These are phyloP conservation scores for Aspergillus pseudotamarii DNA, from an alignment of 2,329 filamentous ascomycete species.

Conservation along the genomic window DNA sequence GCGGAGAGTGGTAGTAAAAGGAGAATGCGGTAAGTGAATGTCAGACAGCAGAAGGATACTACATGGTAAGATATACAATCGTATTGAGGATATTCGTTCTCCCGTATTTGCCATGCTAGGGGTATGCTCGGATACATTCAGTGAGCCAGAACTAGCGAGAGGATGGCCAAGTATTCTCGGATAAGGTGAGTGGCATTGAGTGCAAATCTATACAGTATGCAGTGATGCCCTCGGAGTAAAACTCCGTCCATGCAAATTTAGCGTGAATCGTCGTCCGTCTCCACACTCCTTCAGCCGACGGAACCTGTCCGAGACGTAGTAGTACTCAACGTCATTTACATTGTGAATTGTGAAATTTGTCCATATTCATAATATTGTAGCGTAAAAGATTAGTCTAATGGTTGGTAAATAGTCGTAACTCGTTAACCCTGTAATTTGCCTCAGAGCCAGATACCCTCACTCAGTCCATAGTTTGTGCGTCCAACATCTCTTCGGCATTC, in stretches of 20 bases:
- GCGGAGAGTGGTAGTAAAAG: not conserved
- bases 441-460: not conserved
- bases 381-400: not conserved
- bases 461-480: constrained; percentile 1
- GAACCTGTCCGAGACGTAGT: not conserved
- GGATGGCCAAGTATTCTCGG: not conserved
- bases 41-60: not conserved
- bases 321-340: not conserved
- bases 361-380: not conserved
- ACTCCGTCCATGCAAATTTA: not conserved
- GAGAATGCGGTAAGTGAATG: not conserved
- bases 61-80: not conserved
- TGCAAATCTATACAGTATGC: not conserved
- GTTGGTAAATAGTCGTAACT: not conserved
- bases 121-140: not conserved
- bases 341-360: not conserved
- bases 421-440: not conserved
- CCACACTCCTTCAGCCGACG: constrained; percentile 12
- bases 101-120: not conserved
- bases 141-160: not conserved
- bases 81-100: no score
- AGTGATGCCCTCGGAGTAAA: not conserved
- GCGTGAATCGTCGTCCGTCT: not conserved
- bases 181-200: not conserved
- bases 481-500: constrained; percentile 58